Conservation (phyloP, 75 land plant species). For the Larix kaempferi region DNA sequence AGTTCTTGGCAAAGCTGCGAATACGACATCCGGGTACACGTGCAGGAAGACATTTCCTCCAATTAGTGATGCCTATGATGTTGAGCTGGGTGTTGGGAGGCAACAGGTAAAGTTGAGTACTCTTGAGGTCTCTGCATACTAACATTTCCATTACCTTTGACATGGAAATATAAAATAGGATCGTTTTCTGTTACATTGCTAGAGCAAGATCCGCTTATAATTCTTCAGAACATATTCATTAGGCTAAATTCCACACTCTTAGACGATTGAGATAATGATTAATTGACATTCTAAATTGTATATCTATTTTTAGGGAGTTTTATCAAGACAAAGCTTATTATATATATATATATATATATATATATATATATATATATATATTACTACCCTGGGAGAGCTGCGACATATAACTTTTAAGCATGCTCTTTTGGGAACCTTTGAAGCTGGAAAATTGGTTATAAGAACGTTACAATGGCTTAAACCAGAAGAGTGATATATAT, state of each 20-base stretch:
- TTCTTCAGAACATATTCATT: background rate
- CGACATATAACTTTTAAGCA: background rate
- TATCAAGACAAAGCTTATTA: background rate
- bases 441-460: background rate
- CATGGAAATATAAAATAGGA: background rate
- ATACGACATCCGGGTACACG: conserved; percentile 52
- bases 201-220: background rate
- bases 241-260: background rate
- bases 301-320: background rate
- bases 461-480: too few relatives aligned
- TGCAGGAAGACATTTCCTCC: conserved; percentile 38
- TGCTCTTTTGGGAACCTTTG: background rate
- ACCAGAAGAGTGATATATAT: too few relatives aligned
- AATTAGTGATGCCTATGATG: conserved; percentile 6
- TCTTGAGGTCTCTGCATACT: background rate
- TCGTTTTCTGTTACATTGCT: background rate
- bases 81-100: conserved; percentile 9
- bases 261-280: background rate
- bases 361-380: too few relatives aligned
- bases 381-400: background rate
- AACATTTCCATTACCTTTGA: background rate
- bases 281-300: background rate
- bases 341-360: too few relatives aligned
- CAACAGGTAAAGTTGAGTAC: conserved; percentile 2
- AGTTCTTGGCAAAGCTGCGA: conserved; percentile 35